A percentile compares a stretch with the other conserved stretches of the same genome.
These are phyloP conservation scores for Chalara sp. DNA, from an alignment of 2,329 filamentous ascomycete species.

Conservation along the genomic window DNA sequence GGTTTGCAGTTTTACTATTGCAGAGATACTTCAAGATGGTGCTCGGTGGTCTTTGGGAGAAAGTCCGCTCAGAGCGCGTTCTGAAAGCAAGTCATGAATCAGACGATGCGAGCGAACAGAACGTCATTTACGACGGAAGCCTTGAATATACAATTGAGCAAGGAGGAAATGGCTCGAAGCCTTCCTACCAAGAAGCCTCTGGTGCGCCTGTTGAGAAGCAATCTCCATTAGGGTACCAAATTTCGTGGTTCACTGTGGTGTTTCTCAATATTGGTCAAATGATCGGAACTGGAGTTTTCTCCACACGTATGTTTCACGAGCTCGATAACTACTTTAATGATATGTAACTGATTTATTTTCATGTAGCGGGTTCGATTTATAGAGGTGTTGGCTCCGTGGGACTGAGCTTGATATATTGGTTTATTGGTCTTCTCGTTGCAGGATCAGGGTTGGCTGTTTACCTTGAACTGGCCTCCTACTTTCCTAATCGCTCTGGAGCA, in stretches of 20 bases:
- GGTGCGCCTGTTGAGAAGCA: constrained; percentile 53
- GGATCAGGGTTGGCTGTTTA: constrained; percentile 37
- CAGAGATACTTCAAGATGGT: too few species aligned
- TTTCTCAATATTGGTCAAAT: constrained; percentile 57
- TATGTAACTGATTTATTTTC: too few species aligned
- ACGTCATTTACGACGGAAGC: constrained; percentile 6
- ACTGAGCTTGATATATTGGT: constrained; percentile 56
- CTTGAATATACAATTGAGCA: constrained; percentile 11
- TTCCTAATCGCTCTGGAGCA: constrained; percentile 57
- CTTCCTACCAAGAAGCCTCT: constrained; percentile 44
- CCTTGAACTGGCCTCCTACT: constrained; percentile 58
- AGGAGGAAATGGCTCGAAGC: constrained; percentile 39
- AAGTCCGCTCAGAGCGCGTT: too few species aligned
- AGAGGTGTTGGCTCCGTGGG: constrained; percentile 54
- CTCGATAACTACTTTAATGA: too few species aligned
- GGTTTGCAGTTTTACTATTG: too few species aligned
- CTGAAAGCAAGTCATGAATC: too few species aligned
- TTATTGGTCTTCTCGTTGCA: constrained; percentile 53
- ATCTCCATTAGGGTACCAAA: constrained; percentile 53
- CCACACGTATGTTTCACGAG: constrained; percentile 34
- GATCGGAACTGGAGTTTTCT: constrained; percentile 58
- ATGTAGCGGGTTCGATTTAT: constrained; percentile 42
- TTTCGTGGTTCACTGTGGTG: constrained; percentile 47
- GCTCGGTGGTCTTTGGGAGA: too few species aligned
- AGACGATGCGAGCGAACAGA: neutral